Base-by-base conservation (phyloP, 495 filamentous ascomycete species). In the Platismatia glauca region DNA sequence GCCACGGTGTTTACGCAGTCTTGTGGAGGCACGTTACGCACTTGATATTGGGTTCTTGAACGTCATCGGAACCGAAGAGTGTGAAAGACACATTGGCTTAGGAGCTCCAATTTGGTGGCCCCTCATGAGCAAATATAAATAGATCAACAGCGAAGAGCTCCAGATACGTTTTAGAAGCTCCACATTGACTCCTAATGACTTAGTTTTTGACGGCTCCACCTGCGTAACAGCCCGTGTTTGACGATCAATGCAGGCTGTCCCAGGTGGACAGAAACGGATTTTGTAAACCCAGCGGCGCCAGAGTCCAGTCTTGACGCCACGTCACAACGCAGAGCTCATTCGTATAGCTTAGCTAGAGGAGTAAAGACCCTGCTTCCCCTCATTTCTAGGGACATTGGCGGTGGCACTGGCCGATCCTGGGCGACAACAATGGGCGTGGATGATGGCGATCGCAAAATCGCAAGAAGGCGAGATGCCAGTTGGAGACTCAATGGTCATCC, bases 231-330 rank as follows among this genome's bases (percentile, higher is more conserved):
- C 37, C 62, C 65, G 4, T 58, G 60, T 34, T 22, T 74, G 34
- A 52, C 62, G 6, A 64, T 73, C 35, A 73, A 74, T 58, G 60
- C 62, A n/a, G 73, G 73, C 52, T 75, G 72, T 68, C 72, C 71
- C 34, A 72, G 72, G n/a, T 75, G 73, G 71, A 65, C 73, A 16
- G 43, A 61, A 9, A 71, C 68, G 53, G 22, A 43, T 2, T 39
- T 57, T 57, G 65, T 57, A 1, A 60, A 56, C 27, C 20, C 64
- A 38, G 37, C 58, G 38, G 61, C 50, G 11, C 34, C 31, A 38
- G 41, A 64, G 46, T 20, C 53, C 61, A 44, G 11, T 50, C 3
- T 53, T 61, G 50, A 56, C 56, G 20, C 60, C 61, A 60, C 6
- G 15, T n/a, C 8, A 20, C 6, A 20, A n/a, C 7, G 7, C 15